A percentile compares a stretch with the other conserved stretches of the same genome.
Evolutionary conservation across 2,329 filamentous ascomycete genomes (phyloP).

Genomic region (Calonectria ilicicola): DNA sequence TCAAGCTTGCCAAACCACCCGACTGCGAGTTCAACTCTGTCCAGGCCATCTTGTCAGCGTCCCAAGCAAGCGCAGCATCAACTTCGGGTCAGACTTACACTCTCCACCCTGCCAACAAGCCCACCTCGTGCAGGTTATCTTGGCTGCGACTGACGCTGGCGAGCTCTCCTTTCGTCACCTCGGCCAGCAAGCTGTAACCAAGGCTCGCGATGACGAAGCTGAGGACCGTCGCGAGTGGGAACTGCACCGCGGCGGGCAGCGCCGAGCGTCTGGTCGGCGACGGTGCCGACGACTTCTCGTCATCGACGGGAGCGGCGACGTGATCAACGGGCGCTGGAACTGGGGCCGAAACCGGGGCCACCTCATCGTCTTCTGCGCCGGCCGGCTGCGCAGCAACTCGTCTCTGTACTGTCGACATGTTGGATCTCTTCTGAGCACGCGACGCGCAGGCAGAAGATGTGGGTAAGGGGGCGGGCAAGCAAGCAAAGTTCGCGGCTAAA

Average conservation of each 20-base stretch:
- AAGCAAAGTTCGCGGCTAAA: not conserved
- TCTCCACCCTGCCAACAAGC: constrained; percentile 64
- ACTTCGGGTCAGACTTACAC: constrained; percentile 58
- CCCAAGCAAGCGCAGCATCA: not conserved
- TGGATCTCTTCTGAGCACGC: not conserved
- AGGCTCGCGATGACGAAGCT: constrained; percentile 73
- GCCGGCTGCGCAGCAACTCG: constrained; percentile 32
- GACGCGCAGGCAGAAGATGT: not conserved
- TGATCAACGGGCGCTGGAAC: not conserved
- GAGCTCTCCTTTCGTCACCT: constrained; percentile 74
- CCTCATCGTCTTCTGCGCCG: constrained; percentile 31
- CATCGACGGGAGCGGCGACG: not conserved
- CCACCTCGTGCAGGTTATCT: constrained; percentile 72
- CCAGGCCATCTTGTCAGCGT: constrained; percentile 16
- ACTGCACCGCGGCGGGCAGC: constrained; percentile 60
- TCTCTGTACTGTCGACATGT: constrained; percentile 36
- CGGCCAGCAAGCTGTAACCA: constrained; percentile 72
- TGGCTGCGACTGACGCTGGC: constrained; percentile 73
- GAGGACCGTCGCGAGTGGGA: constrained; percentile 64
- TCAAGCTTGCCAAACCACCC: constrained; percentile 83
- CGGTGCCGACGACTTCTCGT: not conserved
- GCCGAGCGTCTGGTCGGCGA: constrained; percentile 38
- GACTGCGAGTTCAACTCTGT: constrained; percentile 75
- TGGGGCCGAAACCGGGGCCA: constrained; percentile 24
- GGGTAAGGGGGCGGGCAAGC: not conserved